phyloP scores from a whole-genome alignment of 768 basidiomycete genomes.

The Macrolepiota albuminosa region DNA sequence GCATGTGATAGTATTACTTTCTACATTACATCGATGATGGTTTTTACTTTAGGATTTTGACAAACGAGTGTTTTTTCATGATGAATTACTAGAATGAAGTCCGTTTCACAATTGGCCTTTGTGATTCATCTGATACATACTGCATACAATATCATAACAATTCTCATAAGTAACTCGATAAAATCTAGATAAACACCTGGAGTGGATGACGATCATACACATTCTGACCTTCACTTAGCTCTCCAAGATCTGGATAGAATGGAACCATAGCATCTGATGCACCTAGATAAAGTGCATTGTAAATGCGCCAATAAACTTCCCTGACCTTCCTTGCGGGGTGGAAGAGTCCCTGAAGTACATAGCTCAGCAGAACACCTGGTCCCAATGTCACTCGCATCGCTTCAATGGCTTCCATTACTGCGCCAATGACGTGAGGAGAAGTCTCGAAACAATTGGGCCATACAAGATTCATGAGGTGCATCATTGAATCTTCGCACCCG shows the following conservation, averaged over 20 bases:
- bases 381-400: slow-evolving; percentile 96
- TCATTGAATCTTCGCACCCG: slow-evolving; percentile 97
- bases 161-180: neutral
- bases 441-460: slow-evolving; percentile 99
- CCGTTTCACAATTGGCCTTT: neutral
- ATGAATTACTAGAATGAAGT: neutral
- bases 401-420: slow-evolving; percentile 97
- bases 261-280: slow-evolving; percentile 90
- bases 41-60: neutral
- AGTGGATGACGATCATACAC: slow-evolving; percentile 81
- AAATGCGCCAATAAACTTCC: slow-evolving; percentile 97
- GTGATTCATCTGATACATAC: slow-evolving; percentile 3
- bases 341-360: slow-evolving; percentile 92
- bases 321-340: slow-evolving; percentile 96
- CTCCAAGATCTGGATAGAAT: slow-evolving; percentile 89
- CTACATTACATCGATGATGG: neutral
- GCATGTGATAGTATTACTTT: neutral
- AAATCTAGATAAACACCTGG: slow-evolving; percentile 69
- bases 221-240: slow-evolving; percentile 89
- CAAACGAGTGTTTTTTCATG: neutral
- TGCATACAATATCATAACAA: slow-evolving; percentile 3
- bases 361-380: slow-evolving; percentile 87
- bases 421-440: slow-evolving; percentile 95
- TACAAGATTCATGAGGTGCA: slow-evolving; percentile 95
- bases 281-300: slow-evolving; percentile 92